Evolutionary conservation across 2,329 filamentous ascomycete genomes (phyloP), one percentile per base, ranked within the genome.

Genomic region (Ceratocystis colombiana): DNA sequence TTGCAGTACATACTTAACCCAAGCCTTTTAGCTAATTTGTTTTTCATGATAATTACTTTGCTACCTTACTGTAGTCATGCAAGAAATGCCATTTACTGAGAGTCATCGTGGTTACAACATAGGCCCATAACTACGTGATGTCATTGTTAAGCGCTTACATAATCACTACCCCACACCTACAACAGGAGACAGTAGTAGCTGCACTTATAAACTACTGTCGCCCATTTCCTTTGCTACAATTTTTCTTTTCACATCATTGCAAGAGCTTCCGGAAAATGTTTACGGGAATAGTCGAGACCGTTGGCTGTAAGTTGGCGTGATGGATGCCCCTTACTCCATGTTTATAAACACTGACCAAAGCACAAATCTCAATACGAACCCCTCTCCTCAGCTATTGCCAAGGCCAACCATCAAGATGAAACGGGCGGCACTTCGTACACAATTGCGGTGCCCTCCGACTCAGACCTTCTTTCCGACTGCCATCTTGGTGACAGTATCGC

Each of bases 401-500:
- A 87, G 69, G 86, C 96, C 72, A 86, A 92, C 77, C 79, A 83
- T 72, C 85, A 90, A 76, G 90, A 96, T 76, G 83, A 86, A 74
- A 88, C 89, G 68, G 89, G 89, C 74, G 93, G 94, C 72, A 96
- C 92, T 64, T 94, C 90, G 55, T 82, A 97, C 72, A 96, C 90
- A 70, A 94, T 99, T 76, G 82, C 84, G 70, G 81, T 92, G 70
- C 79, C 80, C 12, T 78, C 82, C 7, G 78, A 78, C 70, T 87
- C 87, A 68, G 79, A 80, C n/a, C 89, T 99, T 68, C 87, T 99
- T 70, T 80, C 79, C 45, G 94, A 96, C 76, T 88, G 84, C 70
- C 86, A 91, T 71, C 80, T 96, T 28, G 94, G 94, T 70, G 94
- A 99, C 80, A 95, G 89, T 74, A 97, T 99, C 75, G 85, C 87